Percentiles rank a stretch among this genome's conserved stretches.
Conservation (phyloP, 352 stramenopile genomes). For the Phytophthora niederhauseri region DNA sequence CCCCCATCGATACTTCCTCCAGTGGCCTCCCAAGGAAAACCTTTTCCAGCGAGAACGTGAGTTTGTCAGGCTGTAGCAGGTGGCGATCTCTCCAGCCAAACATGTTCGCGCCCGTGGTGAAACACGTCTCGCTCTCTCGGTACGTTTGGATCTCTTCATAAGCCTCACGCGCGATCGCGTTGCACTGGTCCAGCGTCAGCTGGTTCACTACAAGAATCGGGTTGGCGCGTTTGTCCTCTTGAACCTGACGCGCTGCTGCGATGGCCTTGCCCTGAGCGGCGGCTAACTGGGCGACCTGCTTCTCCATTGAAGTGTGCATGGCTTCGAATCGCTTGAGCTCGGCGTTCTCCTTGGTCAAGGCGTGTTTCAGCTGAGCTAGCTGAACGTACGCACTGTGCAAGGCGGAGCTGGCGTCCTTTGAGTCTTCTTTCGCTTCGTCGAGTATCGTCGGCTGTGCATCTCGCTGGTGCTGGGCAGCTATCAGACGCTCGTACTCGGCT, state of each 20-base stretch:
- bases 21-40: constrained; percentile 34
- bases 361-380: constrained; percentile 48
- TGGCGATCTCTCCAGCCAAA: constrained; percentile 67
- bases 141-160: constrained; percentile 51
- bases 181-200: constrained; percentile 43
- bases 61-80: constrained; percentile 39
- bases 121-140: constrained; percentile 43
- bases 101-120: constrained; percentile 50
- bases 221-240: constrained; percentile 44
- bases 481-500: constrained; percentile 44
- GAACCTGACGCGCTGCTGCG: constrained; percentile 25
- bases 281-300: constrained; percentile 46
- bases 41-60: constrained; percentile 68
- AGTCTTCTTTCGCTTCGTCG: not conserved
- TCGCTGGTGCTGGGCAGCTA: constrained; percentile 34
- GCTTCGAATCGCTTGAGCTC: constrained; percentile 52
- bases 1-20: constrained; percentile 37
- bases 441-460: constrained; percentile 33
- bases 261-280: constrained; percentile 44
- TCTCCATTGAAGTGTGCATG: constrained; percentile 51
- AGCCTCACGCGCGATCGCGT: constrained; percentile 38
- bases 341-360: constrained; percentile 51
- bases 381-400: constrained; percentile 48
- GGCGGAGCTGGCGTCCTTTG: not conserved
- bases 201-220: constrained; percentile 38